Evolutionary conservation across 768 basidiomycete genomes (phyloP), one percentile per base, ranked within the genome.

Genomic region (Galerina sulciceps): DNA sequence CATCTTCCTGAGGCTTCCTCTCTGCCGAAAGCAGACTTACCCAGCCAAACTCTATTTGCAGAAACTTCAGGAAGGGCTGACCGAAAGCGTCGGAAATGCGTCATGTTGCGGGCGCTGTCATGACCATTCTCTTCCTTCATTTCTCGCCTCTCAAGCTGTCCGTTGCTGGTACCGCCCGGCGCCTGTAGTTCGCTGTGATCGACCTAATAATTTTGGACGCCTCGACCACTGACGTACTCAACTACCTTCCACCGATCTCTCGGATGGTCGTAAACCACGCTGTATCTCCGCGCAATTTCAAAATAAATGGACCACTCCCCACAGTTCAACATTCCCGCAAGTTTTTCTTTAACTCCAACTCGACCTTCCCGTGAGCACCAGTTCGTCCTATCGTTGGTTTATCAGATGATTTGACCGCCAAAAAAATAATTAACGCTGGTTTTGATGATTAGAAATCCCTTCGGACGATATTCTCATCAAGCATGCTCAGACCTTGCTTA

Each of bases 401-500:
- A 37, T 18, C 15, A 11, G 42, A 18, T 44, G 43, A 6, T 35
- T 40, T 26, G 42, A 37, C 4, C 15, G 10, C 15, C 34, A n/a
- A 34, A 54, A 6, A n/a, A 10, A 37, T n/a, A n/a, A 10, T 37
- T 11, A 36, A 37, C 23, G n/a, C 6, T 11, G 40, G 38, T 51
- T 22, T 6, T 37, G 9, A 14, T 35, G 15, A 36, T 4, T 43
- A 87, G 86, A 79, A 18, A 66, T 86, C 8, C 86, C 86, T 1
- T 51, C 76, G 1, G 79, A 82, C 55, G 80, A 81, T 23, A 70
- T 70, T 10, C 75, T 86, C 40, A 58, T 86, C 51, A 60, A 73
- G 3, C 77, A 81, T 14, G 84, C 75, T 4, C 71, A 75, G 40
- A 69, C 75, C 6, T 59, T 87, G 20, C 66, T 87, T 1, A 77